Conservation (phyloP, 768 basidiomycete genomes). For the Galerina sulciceps region DNA sequence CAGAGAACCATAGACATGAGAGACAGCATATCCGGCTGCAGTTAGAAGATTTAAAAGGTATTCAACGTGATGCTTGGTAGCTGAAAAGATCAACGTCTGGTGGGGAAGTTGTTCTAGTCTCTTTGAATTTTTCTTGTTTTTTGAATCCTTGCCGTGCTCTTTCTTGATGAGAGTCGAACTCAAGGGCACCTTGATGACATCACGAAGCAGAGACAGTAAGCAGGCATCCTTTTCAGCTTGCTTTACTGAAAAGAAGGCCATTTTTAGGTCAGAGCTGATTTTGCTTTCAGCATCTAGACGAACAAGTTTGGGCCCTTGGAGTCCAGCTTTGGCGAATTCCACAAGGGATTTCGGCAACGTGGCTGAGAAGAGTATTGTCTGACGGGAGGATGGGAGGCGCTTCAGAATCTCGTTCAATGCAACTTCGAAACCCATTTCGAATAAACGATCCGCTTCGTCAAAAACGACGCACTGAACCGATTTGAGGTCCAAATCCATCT, state of each 20-base stretch:
- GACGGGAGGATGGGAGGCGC: conserved; percentile 84
- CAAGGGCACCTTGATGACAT: conserved; percentile 84
- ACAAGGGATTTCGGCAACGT: conserved; percentile 95
- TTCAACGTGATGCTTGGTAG: conserved; percentile 99
- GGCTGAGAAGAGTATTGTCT: conserved; percentile 95
- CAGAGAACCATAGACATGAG: conserved; percentile 94
- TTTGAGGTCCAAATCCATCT: conserved; percentile 93
- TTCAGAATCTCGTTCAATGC: conserved; percentile 91
- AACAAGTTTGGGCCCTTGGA: conserved; percentile 91
- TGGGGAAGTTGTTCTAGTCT: conserved; percentile 60
- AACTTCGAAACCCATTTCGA: conserved; percentile 97
- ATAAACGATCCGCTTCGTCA: conserved; percentile 97
- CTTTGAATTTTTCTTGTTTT: conserved; percentile 57
- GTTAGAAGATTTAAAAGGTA: conserved; percentile 82
- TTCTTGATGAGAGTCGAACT: conserved; percentile 36
- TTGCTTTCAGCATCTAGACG: conserved; percentile 97
- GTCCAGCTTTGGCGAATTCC: conserved; percentile 97
- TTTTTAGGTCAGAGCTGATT: conserved; percentile 89
- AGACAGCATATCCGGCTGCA: conserved; percentile 85
- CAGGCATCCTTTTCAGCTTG: conserved; percentile 94
- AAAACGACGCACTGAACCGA: conserved; percentile 91
- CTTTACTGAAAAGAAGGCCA: conserved; percentile 94
- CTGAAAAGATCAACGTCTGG: conserved; percentile 93
- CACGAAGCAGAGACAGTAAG: conserved; percentile 80
- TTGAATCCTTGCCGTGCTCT: conserved; percentile 36